phyloP scores from a whole-genome alignment of 1,284 basidiomycete species.

The Naganishia sp. region DNA sequence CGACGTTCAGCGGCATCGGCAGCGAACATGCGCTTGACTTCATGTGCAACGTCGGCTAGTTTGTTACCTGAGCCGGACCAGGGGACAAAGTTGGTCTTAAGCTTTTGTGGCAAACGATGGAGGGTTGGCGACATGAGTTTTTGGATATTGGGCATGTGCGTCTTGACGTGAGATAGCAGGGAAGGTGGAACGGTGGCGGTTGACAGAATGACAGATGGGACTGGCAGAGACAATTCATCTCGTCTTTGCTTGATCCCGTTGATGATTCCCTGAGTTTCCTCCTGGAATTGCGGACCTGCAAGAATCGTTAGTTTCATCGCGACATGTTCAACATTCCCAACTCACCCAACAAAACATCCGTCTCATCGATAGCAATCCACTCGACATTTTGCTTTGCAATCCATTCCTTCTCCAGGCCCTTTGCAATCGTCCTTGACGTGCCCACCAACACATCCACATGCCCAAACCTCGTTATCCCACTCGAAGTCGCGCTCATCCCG shows the following conservation, averaged over 20 bases:
- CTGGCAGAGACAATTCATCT: conserved; percentile 35
- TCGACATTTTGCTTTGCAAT: conserved; percentile 54
- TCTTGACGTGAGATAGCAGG: conserved; percentile 51
- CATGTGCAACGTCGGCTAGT: conserved; percentile 71
- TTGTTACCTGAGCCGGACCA: conserved; percentile 74
- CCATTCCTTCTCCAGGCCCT: conserved; percentile 30
- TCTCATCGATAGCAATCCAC: conserved; percentile 85
- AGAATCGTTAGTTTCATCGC: conserved; percentile 15
- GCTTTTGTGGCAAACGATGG: conserved; percentile 70
- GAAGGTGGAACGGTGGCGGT: conserved; percentile 82
- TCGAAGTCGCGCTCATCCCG: conserved; percentile 57
- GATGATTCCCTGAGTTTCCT: conserved; percentile 67
- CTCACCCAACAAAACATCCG: conserved; percentile 81
- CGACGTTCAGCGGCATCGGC: conserved; percentile 61
- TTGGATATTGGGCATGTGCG: conserved; percentile 48
- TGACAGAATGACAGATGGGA: conserved; percentile 69
- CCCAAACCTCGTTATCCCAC: conserved; percentile 27
- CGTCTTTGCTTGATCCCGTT: conserved; percentile 44
- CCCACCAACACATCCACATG: conserved; percentile 71
- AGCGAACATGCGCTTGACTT: conserved; percentile 71
- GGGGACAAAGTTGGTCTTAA: conserved; percentile 69
- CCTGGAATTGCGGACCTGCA: conserved; percentile 74
- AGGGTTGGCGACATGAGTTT: conserved; percentile 75
- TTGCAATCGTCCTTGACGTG: conserved; percentile 63
- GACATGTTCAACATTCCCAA: conserved; percentile 20